phyloP scores from a whole-genome alignment of 1,139 yeast species.

The Suhomyces yuchorum region DNA sequence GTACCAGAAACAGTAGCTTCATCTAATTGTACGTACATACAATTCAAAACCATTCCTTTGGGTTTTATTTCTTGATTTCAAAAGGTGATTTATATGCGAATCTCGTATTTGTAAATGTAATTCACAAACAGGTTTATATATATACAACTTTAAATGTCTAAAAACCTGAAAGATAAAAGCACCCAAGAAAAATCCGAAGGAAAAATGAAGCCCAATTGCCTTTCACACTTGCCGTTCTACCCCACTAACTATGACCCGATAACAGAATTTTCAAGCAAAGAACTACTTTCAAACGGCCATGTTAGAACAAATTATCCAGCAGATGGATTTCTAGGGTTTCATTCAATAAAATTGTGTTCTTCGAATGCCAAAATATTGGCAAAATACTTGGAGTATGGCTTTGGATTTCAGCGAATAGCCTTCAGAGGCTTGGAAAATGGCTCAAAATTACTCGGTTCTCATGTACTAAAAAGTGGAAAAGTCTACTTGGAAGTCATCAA shows the following conservation, averaged over 20 bases:
- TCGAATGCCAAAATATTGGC: slow-evolving; percentile 72
- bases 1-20: too few relatives aligned
- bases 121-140: background rate
- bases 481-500: slow-evolving; percentile 52
- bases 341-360: slow-evolving; percentile 45
- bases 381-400: slow-evolving; percentile 49
- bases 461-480: slow-evolving; percentile 63
- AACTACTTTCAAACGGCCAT: slow-evolving; percentile 29
- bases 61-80: too few relatives aligned
- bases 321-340: slow-evolving; percentile 39
- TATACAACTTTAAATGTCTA: too few relatives aligned
- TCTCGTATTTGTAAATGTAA: background rate
- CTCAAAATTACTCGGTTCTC: slow-evolving; percentile 54
- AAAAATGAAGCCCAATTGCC: background rate
- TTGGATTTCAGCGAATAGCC: slow-evolving; percentile 69
- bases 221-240: slow-evolving; percentile 24
- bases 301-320: slow-evolving; percentile 23
- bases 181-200: background rate
- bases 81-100: too few relatives aligned
- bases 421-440: slow-evolving; percentile 70
- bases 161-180: background rate
- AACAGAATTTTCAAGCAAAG: slow-evolving; percentile 19
- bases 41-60: too few relatives aligned
- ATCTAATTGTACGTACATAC: too few relatives aligned
- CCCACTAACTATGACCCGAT: slow-evolving; percentile 24